Percentiles rank a stretch among this genome's conserved stretches.
Conservation (phyloP, 371 early-diverging fungal genomes). For the Mucor ambiguus region DNA sequence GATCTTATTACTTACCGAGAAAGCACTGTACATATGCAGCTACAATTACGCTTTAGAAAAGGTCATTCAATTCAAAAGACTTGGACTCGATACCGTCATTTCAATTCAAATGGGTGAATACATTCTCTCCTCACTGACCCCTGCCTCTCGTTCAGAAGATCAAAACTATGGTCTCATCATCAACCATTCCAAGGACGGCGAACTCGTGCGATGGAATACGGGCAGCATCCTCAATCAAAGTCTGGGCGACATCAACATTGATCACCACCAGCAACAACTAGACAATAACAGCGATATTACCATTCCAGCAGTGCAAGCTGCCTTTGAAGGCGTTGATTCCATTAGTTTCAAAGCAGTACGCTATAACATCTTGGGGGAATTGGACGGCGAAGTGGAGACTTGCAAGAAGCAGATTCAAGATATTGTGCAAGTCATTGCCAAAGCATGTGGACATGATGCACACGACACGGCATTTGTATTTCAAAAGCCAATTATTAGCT, state of each 20-base stretch:
- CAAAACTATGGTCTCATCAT: slow-evolving; percentile 66
- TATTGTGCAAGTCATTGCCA: slow-evolving; percentile 34
- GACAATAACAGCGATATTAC: neutral
- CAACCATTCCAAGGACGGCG: slow-evolving; percentile 51
- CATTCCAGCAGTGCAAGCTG: neutral
- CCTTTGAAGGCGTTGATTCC: slow-evolving; percentile 5
- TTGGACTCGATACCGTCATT: slow-evolving; percentile 59
- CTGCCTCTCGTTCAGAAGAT: slow-evolving; percentile 40
- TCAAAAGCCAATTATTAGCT: slow-evolving; percentile 43
- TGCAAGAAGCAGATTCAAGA: slow-evolving; percentile 40
- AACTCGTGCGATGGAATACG: slow-evolving; percentile 59
- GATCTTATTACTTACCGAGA: slow-evolving; percentile 67
- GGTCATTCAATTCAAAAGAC: slow-evolving; percentile 67
- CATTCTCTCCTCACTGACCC: slow-evolving; percentile 49
- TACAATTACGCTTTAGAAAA: slow-evolving; percentile 75
- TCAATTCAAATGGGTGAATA: slow-evolving; percentile 66
- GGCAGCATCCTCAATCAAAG: slow-evolving; percentile 60
- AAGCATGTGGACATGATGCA: slow-evolving; percentile 23
- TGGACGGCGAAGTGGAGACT: slow-evolving; percentile 36
- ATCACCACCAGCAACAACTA: neutral
- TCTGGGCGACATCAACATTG: slow-evolving; percentile 31
- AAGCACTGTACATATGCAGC: slow-evolving; percentile 74
- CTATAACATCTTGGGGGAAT: slow-evolving; percentile 46
- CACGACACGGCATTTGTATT: slow-evolving; percentile 27
- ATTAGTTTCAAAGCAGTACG: slow-evolving; percentile 46